A percentile compares a stretch with the other conserved stretches of the same genome.
These are phyloP conservation scores for Naganishia onofrii DNA, from an alignment of 768 basidiomycete species.

Conservation along the genomic window DNA sequence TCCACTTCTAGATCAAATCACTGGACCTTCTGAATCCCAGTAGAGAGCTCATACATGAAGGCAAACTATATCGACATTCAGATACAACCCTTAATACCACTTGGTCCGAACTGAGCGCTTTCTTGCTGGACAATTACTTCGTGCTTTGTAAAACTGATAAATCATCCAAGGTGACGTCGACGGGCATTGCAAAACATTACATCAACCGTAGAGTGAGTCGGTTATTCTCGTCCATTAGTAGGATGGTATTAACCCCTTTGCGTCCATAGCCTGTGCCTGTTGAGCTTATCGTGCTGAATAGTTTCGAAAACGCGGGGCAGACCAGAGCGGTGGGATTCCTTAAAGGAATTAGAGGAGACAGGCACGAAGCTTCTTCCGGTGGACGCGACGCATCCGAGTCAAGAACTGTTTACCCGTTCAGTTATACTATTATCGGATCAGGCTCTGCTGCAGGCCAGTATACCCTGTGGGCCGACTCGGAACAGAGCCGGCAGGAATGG, in stretches of 20 bases:
- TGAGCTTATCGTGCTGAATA: constrained; percentile 79
- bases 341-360: constrained; percentile 57
- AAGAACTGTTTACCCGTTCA: constrained; percentile 79
- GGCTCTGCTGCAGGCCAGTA: constrained; percentile 70
- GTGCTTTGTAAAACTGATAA: constrained; percentile 55
- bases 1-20: constrained; percentile 57
- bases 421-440: constrained; percentile 81
- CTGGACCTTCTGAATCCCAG: constrained; percentile 84
- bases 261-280: constrained; percentile 77
- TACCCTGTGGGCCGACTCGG: constrained; percentile 80
- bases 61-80: constrained; percentile 78
- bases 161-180: constrained; percentile 56
- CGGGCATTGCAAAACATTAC: constrained; percentile 59
- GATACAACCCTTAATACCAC: constrained; percentile 76
- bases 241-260: constrained; percentile 6
- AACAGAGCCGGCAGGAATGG: constrained; percentile 77
- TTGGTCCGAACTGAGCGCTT: constrained; percentile 83
- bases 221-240: neutral
- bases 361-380: constrained; percentile 53
- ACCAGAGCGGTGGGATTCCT: constrained; percentile 72
- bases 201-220: constrained; percentile 72
- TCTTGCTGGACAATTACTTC: constrained; percentile 95
- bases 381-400: constrained; percentile 57
- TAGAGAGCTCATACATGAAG: constrained; percentile 76
- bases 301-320: constrained; percentile 74